These are phyloP conservation scores for Aspergillus luchuensis DNA, from an alignment of 2,329 filamentous ascomycete species.

Conservation along the genomic window DNA sequence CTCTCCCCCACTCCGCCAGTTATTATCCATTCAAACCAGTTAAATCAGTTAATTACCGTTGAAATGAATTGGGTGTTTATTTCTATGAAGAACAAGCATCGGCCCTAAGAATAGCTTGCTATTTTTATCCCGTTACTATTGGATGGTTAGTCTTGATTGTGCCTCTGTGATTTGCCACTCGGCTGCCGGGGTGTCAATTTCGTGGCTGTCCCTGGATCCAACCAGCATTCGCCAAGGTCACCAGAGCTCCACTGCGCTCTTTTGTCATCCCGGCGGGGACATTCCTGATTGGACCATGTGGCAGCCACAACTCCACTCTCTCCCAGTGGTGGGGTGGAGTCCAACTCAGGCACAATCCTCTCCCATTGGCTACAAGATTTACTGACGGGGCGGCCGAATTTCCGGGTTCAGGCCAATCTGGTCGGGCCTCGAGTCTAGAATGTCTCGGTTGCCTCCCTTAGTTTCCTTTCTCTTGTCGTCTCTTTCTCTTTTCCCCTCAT, in stretches of 20 bases:
- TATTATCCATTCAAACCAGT: no score
- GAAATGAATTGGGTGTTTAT: no score
- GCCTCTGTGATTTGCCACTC: neutral
- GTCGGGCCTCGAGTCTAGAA: neutral
- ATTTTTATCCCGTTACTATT: neutral
- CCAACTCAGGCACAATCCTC: neutral
- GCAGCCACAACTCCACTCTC: neutral
- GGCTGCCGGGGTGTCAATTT: neutral
- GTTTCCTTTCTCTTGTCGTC: no score
- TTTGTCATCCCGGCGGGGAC: neutral
- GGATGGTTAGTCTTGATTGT: neutral
- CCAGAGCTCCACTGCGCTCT: neutral
- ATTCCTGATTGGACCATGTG: conserved; percentile 5
- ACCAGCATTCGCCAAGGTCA: neutral
- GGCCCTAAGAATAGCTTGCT: conserved; percentile 2
- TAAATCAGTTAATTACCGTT: no score
- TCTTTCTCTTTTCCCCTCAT: neutral
- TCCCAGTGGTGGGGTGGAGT: neutral
- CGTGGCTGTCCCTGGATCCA: neutral
- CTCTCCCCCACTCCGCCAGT: no score
- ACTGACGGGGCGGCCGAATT: conserved; percentile 1
- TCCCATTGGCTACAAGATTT: neutral
- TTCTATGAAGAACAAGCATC: neutral
- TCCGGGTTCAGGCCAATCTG: neutral
- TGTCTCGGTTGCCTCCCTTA: neutral